phyloP scores from a whole-genome alignment of 768 basidiomycete species.

The Gloeopeniophorella convolvens region DNA sequence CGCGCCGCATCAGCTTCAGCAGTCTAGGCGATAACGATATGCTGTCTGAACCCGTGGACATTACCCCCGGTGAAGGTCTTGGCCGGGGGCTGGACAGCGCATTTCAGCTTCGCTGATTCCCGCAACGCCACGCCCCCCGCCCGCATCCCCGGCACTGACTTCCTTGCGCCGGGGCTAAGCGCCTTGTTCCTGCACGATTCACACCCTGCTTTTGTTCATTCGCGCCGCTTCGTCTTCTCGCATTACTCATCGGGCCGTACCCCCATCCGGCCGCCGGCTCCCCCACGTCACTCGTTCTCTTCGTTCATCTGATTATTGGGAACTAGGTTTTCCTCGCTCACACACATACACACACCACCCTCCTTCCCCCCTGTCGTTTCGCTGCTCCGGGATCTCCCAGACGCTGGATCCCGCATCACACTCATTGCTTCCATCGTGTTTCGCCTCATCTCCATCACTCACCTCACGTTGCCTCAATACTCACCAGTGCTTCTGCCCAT shows the following conservation, averaged over 20 bases:
- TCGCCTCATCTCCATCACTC: slow-evolving; percentile 4
- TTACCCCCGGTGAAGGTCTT: slow-evolving; percentile 26
- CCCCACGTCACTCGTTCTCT: slow-evolving; percentile 10
- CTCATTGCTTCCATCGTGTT: slow-evolving; percentile 8
- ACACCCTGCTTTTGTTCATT: neutral
- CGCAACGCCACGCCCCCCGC: neutral
- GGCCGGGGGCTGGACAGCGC: slow-evolving; percentile 56
- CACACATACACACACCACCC: slow-evolving; percentile 12
- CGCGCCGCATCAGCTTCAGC: slow-evolving; percentile 20
- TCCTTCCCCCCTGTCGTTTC: slow-evolving; percentile 9
- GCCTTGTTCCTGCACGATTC: neutral
- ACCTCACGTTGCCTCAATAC: too few relatives aligned
- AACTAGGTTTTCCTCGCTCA: slow-evolving; percentile 1
- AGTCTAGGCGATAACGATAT: slow-evolving; percentile 10
- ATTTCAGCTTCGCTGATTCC: slow-evolving; percentile 51
- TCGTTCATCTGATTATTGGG: slow-evolving; percentile 1
- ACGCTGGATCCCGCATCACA: too few relatives aligned
- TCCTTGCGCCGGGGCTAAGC: neutral
- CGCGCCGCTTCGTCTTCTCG: neutral
- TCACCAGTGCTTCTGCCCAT: neutral
- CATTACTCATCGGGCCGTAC: too few relatives aligned
- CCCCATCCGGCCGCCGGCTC: neutral
- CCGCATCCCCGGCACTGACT: neutral
- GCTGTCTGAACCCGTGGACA: slow-evolving; percentile 18
- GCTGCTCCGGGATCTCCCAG: slow-evolving; percentile 9